Percentiles rank a stretch among this genome's conserved stretches.
Evolutionary conservation across 208 protist genomes (phyloP).

Genomic region (Trypanosomatidae sp.): DNA sequence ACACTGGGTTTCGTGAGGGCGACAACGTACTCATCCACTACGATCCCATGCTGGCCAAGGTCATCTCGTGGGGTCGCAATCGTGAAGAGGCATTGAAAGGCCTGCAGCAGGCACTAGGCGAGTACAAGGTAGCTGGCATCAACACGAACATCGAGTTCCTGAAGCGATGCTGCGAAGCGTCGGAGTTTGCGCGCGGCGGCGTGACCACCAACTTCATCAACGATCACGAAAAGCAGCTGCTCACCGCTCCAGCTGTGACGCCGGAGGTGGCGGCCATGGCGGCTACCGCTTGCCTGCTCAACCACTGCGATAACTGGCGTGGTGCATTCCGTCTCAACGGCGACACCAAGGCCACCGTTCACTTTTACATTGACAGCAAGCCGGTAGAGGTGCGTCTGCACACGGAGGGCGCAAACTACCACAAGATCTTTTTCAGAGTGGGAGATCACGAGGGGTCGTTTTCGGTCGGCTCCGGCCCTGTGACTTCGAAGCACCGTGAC

Average conservation of each 20-base stretch:
- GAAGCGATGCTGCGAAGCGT: slow-evolving; percentile 44
- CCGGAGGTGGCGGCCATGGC: slow-evolving; percentile 25
- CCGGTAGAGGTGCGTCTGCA: slow-evolving; percentile 32
- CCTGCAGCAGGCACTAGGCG: slow-evolving; percentile 47
- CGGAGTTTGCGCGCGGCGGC: slow-evolving; percentile 52
- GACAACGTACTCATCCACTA: slow-evolving; percentile 93
- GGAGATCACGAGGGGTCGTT: slow-evolving; percentile 19
- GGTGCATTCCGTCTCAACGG: slow-evolving; percentile 42
- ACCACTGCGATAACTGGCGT: slow-evolving; percentile 27
- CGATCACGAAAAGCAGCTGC: slow-evolving; percentile 34
- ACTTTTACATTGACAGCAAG: slow-evolving; percentile 30
- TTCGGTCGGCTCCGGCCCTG: slow-evolving; percentile 18
- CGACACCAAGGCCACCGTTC: slow-evolving; percentile 25
- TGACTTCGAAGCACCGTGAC: slow-evolving; percentile 21
- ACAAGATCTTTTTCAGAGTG: slow-evolving; percentile 26
- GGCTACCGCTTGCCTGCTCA: slow-evolving; percentile 19
- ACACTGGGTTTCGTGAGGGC: slow-evolving; percentile 82
- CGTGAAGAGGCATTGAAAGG: slow-evolving; percentile 34
- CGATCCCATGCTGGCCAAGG: slow-evolving; percentile 95
- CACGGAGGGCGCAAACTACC: slow-evolving; percentile 19
- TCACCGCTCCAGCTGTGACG: slow-evolving; percentile 26
- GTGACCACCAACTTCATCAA: slow-evolving; percentile 86
- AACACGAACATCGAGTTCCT: slow-evolving; percentile 87
- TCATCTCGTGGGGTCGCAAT: slow-evolving; percentile 30
- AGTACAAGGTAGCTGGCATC: slow-evolving; percentile 90